These are phyloP conservation scores for Acacia confusa DNA, from an alignment of 306 rosid genomes.

Conservation along the genomic window DNA sequence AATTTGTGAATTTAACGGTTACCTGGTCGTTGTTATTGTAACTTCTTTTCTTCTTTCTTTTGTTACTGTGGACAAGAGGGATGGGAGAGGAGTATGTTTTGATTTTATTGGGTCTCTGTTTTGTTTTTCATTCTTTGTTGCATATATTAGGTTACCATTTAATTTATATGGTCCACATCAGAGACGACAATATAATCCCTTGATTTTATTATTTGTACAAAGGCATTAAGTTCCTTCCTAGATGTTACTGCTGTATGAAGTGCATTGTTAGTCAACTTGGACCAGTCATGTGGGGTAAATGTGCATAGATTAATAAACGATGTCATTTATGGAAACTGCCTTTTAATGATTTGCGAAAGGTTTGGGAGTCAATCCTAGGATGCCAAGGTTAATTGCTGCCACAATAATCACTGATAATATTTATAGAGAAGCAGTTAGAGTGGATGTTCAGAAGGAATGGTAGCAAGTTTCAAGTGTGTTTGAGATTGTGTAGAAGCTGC, in stretches of 20 bases:
- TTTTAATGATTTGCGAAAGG: neutral
- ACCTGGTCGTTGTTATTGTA: too few species aligned
- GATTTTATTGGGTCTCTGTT: neutral
- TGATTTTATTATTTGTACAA: neutral
- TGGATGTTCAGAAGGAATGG: neutral
- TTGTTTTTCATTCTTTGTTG: neutral
- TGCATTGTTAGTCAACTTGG: neutral
- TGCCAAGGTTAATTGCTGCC: neutral
- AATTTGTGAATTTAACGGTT: neutral
- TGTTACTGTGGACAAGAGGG: neutral
- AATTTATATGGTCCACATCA: neutral
- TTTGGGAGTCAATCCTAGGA: neutral
- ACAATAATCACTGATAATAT: neutral
- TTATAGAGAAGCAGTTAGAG: neutral
- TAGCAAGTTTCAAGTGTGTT: conserved; percentile 10
- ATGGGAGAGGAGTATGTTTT: neutral
- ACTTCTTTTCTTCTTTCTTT: too few species aligned
- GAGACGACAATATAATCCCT: neutral
- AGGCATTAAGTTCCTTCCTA: neutral
- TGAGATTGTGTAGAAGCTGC: neutral
- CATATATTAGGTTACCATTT: neutral
- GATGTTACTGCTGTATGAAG: neutral
- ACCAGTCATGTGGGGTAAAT: neutral
- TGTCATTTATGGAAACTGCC: neutral
- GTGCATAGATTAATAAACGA: neutral